Conservation (phyloP, 2,329 filamentous ascomycete genomes). For the Paecilomyces dactylethromorphus region DNA sequence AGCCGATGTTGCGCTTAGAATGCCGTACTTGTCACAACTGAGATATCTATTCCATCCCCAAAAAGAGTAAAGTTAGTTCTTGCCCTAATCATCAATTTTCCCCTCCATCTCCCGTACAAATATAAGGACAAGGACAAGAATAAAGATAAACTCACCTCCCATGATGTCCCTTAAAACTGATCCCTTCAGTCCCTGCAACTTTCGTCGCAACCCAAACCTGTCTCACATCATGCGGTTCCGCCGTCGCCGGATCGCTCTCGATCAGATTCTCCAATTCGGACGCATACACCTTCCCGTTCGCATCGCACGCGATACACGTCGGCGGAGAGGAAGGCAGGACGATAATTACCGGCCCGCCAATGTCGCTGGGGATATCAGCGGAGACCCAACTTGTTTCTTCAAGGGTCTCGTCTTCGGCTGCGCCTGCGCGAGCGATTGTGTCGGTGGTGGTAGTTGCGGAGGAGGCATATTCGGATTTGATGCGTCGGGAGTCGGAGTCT, state of each 20-base stretch:
- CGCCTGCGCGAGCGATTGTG: constrained; percentile 6
- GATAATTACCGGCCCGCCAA: constrained; percentile 75
- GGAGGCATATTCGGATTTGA: constrained; percentile 15
- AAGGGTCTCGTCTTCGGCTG: constrained; percentile 34
- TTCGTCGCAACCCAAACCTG: constrained; percentile 91
- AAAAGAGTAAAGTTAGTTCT: neutral
- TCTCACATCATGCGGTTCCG: constrained; percentile 90
- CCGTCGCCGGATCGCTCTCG: constrained; percentile 71
- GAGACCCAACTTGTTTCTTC: constrained; percentile 88
- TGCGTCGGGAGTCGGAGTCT: constrained; percentile 40
- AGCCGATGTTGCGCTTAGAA: constrained; percentile 68
- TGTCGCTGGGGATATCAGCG: constrained; percentile 66
- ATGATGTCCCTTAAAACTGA: constrained; percentile 85
- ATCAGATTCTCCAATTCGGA: constrained; percentile 80
- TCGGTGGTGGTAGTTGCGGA: constrained; percentile 6
- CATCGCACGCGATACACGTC: constrained; percentile 76
- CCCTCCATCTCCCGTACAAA: neutral
- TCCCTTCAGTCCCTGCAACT: constrained; percentile 72
- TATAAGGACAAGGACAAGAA: neutral
- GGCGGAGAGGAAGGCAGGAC: constrained; percentile 70
- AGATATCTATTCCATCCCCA: constrained; percentile 57
- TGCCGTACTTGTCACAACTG: constrained; percentile 75
- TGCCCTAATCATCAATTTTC: neutral
- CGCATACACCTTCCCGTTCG: constrained; percentile 78
- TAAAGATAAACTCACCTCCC: constrained; percentile 53